Conservation (phyloP, 2,329 filamentous ascomycete genomes). For the Colletotrichum neosansevieriae region DNA sequence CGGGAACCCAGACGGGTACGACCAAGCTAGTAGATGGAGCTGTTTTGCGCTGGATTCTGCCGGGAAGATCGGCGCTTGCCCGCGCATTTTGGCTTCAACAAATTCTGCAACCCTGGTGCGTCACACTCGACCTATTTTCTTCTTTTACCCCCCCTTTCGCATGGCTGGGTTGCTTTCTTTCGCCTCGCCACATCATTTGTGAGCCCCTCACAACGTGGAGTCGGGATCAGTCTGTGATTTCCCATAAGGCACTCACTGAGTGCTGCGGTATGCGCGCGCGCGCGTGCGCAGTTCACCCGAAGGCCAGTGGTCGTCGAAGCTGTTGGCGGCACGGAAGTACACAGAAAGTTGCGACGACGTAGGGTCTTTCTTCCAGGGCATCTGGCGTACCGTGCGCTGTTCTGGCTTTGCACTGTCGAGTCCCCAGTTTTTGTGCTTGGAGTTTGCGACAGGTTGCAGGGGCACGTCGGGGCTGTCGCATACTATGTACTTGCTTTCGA, state of each 20-base stretch:
- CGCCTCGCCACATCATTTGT: slow-evolving; percentile 26
- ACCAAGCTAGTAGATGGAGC: slow-evolving; percentile 23
- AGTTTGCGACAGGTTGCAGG: slow-evolving; percentile 38
- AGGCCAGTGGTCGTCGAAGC: slow-evolving; percentile 6
- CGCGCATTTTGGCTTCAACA: slow-evolving; percentile 38
- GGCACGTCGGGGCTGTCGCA: slow-evolving; percentile 29
- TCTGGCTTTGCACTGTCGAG: slow-evolving; percentile 37
- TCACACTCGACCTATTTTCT: slow-evolving; percentile 34
- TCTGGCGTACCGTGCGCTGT: slow-evolving; percentile 24
- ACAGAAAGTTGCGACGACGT: slow-evolving; percentile 33
- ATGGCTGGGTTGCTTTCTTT: slow-evolving; percentile 38
- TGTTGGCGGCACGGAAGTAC: slow-evolving; percentile 14
- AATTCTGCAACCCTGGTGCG: slow-evolving; percentile 40
- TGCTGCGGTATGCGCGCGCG: slow-evolving; percentile 1
- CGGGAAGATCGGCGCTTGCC: slow-evolving; percentile 20
- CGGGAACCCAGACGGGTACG: slow-evolving; percentile 9
- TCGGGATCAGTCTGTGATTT: background rate
- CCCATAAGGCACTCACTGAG: background rate
- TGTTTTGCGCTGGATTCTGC: slow-evolving; percentile 36
- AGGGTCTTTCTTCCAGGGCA: slow-evolving; percentile 36
- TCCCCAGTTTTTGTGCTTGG: slow-evolving; percentile 34
- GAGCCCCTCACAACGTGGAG: slow-evolving; percentile 17
- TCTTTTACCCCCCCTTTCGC: background rate
- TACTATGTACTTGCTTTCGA: slow-evolving; percentile 20
- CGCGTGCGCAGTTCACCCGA: background rate